These are phyloP conservation scores for Sporisorium sorghi DNA, from an alignment of 1,284 basidiomycete species.

Conservation along the genomic window DNA sequence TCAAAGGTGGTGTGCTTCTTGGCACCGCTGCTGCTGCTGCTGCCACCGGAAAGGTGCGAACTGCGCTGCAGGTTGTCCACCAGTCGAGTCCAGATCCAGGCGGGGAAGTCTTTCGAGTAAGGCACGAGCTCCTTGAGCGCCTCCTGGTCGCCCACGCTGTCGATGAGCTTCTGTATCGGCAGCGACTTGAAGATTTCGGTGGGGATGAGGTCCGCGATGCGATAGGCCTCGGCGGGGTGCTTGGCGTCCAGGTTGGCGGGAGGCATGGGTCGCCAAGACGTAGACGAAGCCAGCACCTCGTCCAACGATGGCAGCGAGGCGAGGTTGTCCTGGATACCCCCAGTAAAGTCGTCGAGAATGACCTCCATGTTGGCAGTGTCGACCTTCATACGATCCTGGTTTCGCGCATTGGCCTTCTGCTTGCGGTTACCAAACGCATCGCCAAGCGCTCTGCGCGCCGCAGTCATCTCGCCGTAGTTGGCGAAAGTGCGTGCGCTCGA, in stretches of 20 bases:
- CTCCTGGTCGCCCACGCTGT: conserved; percentile 29
- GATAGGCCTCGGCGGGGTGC: conserved; percentile 62
- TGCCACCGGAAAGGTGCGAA: conserved; percentile 30
- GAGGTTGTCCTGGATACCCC: conserved; percentile 56
- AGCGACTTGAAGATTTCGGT: conserved; percentile 46
- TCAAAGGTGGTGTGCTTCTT: conserved; percentile 42
- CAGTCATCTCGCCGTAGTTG: conserved; percentile 52
- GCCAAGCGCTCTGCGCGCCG: conserved; percentile 61
- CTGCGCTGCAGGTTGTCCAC: conserved; percentile 48
- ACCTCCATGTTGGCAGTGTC: conserved; percentile 64
- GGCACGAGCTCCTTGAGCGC: conserved; percentile 40
- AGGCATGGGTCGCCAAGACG: conserved; percentile 60
- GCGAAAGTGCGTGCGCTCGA: conserved; percentile 43
- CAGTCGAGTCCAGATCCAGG: conserved; percentile 43
- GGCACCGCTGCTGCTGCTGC: conserved; percentile 3
- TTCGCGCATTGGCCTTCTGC: conserved; percentile 62
- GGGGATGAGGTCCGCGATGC: conserved; percentile 58
- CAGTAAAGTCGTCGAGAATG: conserved; percentile 61
- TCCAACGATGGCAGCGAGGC: conserved; percentile 51
- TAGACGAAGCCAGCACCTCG: conserved; percentile 50
- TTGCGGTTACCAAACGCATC: conserved; percentile 68
- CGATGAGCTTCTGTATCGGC: conserved; percentile 50
- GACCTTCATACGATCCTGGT: conserved; percentile 68
- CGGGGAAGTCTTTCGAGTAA: conserved; percentile 42
- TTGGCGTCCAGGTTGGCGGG: conserved; percentile 59